Base-by-base conservation (phyloP, 495 filamentous ascomycete species). In the Bryoglossum gracile region DNA sequence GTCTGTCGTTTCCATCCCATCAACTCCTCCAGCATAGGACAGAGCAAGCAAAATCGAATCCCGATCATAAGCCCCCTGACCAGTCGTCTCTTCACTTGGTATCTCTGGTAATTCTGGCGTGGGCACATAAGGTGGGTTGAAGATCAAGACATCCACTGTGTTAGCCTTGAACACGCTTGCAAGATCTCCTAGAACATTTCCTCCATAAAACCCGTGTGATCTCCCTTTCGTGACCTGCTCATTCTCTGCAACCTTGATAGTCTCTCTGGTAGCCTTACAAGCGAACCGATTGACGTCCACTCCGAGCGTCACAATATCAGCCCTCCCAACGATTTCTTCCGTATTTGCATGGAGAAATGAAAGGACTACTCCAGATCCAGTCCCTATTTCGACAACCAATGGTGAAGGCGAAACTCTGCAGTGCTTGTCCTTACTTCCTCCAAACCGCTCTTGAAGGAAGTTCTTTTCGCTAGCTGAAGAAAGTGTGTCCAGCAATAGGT, bases 51-150 rank as follows among this genome's bases (percentile, higher is more conserved):
- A 71, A 59, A 81, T 76, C n/a, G 83, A 88, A 47, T 91, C 87
- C 22, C 17, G 40, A 17, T 51, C 48, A 34, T 43, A 62, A 17
- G 33, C 33, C 43, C 4, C 37, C 17, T 32, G 14, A 30, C 49
- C 34, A 13, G 2, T 46, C 26, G 61, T 63, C 8, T 57, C 54
- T 1, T 64, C 48, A 1, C 60, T 58, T 8, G 67, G 69, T 1
- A 77, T 48, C 8, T 65, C 47, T 1, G 84, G 90, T 22, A 94
- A 57, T n/a, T 78, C 75, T 13, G 76, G 67, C 1, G 88, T 90
- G 4, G 92, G 92, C 5, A 97, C 92, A 57, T 98, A 98, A 0
- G 92, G 92, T 26, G 92, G 92, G 61, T 98, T 98, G 74, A 97
- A 97, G 25, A 98, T 74, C 23, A 97, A 69, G 18, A 98, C 75